Base-by-base conservation (phyloP, 1,284 basidiomycete genomes). In the Ganoderma sinense region DNA sequence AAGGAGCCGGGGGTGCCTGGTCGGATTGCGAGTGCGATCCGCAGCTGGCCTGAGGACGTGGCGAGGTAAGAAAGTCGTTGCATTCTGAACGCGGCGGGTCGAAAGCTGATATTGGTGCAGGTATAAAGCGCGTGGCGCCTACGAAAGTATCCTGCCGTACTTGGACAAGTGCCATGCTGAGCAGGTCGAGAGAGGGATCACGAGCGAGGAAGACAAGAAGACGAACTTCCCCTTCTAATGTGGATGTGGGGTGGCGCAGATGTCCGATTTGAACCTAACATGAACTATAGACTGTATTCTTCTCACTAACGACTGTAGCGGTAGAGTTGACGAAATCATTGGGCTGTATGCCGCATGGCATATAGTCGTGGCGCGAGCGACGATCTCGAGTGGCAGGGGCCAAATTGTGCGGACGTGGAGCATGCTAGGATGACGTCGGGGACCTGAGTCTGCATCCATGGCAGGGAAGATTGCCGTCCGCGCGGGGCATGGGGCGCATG, bases 21-120 rank as follows among this genome's bases (percentile, higher is more conserved):
- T 61, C 83, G 94, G 41, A 78, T 94, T 76, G 92, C 90, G 14
- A 88, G 85, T 68, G 91, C 92, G 3, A 82, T 95, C 58, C 80
- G 89, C 71, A 88, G 87, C 74, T 94, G 92, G 92, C 87, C 89
- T 1, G 84, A 85, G n/a, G 91, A 90, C 66, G 88, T 94, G 23
- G 84, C 84, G 60, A 75, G 80, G 82, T 84, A 67, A 68, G 80
- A 76, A 1, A 1, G 3, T 11, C 8, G 1, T 53, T 23, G 48
- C 51, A 31, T 2, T 40, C 29, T 45, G 64, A 23, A 26, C 36
- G 56, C 11, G 45, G 14, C 23, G 36, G 4, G 29, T 43, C 16
- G 66, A 51, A 20, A 43, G 26, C 33, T 60, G 55, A 63, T 7
- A 39, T 56, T 41, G 65, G 56, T 58, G 39, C 71, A 84, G 82